A percentile compares a stretch with the other conserved stretches of the same genome.
Conservation (phyloP, 306 rosid species). For the Dicorynia guianensis region DNA sequence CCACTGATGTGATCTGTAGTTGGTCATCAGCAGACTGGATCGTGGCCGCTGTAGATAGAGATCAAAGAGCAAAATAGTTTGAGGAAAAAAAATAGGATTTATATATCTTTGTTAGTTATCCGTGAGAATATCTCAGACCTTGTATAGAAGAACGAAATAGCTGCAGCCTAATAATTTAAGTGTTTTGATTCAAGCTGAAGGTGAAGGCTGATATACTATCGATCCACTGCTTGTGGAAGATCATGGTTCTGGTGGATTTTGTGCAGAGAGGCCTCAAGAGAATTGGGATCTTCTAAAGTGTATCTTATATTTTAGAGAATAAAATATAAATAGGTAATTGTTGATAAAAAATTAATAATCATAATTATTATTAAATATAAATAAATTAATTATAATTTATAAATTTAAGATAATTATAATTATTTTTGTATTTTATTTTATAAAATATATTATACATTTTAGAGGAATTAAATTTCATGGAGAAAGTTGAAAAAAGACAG, state of each 20-base stretch:
- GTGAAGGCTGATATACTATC: neutral
- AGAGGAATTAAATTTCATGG: no score
- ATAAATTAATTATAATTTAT: no score
- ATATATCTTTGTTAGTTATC: conserved; percentile 17
- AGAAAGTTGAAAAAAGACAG: conserved; percentile 12
- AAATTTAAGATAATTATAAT: no score
- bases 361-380: no score
- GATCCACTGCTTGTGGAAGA: conserved; percentile 30
- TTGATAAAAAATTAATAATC: no score
- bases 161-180: conserved; percentile 13
- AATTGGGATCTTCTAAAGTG: no score
- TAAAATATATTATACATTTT: no score
- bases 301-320: no score
- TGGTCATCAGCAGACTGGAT: conserved; percentile 7
- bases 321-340: no score
- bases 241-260: conserved; percentile 24
- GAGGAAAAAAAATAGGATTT: neutral
- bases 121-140: conserved; percentile 6
- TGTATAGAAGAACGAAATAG: conserved; percentile 27
- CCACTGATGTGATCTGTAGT: conserved; percentile 10
- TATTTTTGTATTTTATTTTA: no score
- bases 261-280: neutral
- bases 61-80: conserved; percentile 22
- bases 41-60: conserved; percentile 33
- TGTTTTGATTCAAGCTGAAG: neutral